Evolutionary conservation across 148 eudicot genomes (phyloP).

Genomic region (Camellia sinensis): DNA sequence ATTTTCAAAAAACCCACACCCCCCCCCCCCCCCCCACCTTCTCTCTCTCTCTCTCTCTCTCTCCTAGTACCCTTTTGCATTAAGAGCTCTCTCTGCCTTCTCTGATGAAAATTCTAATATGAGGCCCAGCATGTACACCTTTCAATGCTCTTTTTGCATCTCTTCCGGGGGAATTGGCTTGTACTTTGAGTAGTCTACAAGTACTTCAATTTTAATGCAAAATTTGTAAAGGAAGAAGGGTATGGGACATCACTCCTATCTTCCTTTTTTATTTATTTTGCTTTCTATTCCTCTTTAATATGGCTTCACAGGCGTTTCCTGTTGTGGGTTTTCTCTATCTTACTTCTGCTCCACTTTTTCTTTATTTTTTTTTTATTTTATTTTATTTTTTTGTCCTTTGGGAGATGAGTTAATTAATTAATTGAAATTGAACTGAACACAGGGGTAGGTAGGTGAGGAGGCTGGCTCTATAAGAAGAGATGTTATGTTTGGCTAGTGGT

Average conservation of each 20-base stretch:
- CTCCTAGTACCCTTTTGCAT: conserved; percentile 21
- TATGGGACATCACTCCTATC: conserved; percentile 25
- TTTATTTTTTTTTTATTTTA: not conserved
- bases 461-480: conserved; percentile 32
- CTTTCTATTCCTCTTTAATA: conserved; percentile 32
- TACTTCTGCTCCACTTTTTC: not conserved
- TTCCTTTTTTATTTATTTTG: conserved; percentile 33
- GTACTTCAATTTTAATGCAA: conserved; percentile 26
- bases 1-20: no score
- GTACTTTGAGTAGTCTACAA: conserved; percentile 28
- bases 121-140: conserved; percentile 30
- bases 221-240: conserved; percentile 7
- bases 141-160: conserved; percentile 32
- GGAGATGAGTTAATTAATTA: conserved; percentile 7
- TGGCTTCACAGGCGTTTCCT: conserved; percentile 45
- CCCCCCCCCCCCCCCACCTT: conserved; percentile 13
- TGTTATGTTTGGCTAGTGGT: conserved; percentile 6
- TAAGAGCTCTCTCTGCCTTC: conserved; percentile 29
- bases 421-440: conserved; percentile 14
- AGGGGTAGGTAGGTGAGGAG: conserved; percentile 33
- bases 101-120: conserved; percentile 40
- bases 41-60: not conserved
- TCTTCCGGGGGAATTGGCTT: conserved; percentile 23
- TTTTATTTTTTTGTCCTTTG: not conserved
- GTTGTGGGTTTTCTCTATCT: conserved; percentile 37